These are phyloP conservation scores for Nakazawaea anatomiae DNA, from an alignment of 805 yeast genomes.

Conservation along the genomic window DNA sequence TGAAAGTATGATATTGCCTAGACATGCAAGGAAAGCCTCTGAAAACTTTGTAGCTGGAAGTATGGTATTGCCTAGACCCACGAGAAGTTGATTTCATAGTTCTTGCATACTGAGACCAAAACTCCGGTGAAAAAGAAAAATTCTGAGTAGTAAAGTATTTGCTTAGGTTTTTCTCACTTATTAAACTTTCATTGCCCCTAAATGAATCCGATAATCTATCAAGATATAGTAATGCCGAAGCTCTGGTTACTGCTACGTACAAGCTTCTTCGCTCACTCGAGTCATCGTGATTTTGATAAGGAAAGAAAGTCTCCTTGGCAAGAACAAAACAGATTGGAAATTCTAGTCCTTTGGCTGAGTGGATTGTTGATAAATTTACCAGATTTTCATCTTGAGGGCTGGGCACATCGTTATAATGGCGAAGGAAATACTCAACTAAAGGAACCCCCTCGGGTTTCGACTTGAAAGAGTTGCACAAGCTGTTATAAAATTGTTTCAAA, in stretches of 20 bases:
- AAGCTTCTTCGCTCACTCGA: conserved; percentile 34
- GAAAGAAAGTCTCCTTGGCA: conserved; percentile 9
- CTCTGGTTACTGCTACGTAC: conserved; percentile 67
- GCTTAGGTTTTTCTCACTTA: not conserved
- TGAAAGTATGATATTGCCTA: not conserved
- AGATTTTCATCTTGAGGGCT: conserved; percentile 20
- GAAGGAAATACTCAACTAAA: conserved; percentile 34
- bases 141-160: not conserved
- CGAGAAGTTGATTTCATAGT: not conserved
- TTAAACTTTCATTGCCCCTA: not conserved
- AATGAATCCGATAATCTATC: conserved; percentile 14
- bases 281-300: conserved; percentile 13
- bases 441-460: conserved; percentile 20
- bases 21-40: not conserved
- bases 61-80: not conserved
- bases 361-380: conserved; percentile 61
- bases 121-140: not conserved
- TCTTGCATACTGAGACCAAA: conserved; percentile 4
- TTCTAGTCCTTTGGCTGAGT: conserved; percentile 70
- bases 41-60: not conserved
- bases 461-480: conserved; percentile 23
- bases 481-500: conserved; percentile 29
- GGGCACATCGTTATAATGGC: conserved; percentile 33
- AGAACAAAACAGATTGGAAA: conserved; percentile 61
- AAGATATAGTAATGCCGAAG: conserved; percentile 39